A percentile compares a stretch with the other conserved stretches of the same genome.
These are phyloP conservation scores for Vigna reflexopilosa DNA, from an alignment of 306 rosid species.

Conservation along the genomic window DNA sequence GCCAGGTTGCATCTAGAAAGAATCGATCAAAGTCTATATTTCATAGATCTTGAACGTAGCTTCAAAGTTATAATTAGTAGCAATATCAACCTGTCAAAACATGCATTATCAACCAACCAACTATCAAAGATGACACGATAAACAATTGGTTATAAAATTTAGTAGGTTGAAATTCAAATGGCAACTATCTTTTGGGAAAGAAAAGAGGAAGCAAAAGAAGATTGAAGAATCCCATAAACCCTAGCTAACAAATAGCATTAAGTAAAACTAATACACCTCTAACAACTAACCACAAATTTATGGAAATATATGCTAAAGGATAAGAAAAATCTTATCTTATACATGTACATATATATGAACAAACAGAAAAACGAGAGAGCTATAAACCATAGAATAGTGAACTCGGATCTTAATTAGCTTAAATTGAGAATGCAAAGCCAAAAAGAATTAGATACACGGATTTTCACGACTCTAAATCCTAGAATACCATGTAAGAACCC, in stretches of 20 bases:
- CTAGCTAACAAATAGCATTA: conserved; percentile 15
- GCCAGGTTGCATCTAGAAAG: no score
- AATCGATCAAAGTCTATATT: no score
- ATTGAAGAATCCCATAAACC: conserved; percentile 4
- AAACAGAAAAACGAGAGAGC: conserved; percentile 12
- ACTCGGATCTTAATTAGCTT: conserved; percentile 29
- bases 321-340: not conserved
- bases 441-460: not conserved
- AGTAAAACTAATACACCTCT: conserved; percentile 9
- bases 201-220: not conserved
- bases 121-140: no score
- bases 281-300: conserved; percentile 20
- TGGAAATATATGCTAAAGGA: no score
- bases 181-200: conserved; percentile 1
- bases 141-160: no score
- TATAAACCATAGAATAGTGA: not conserved
- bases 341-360: not conserved
- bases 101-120: no score
- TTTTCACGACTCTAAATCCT: not conserved
- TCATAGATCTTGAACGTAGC: no score
- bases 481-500: conserved; percentile 13
- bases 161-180: not conserved
- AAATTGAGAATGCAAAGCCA: conserved; percentile 26
- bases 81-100: no score
- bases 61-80: no score